Percentiles rank a stretch among this genome's conserved stretches.
Conservation (phyloP, 192 early-diverging fungal species). For the Coemansia furcata region DNA sequence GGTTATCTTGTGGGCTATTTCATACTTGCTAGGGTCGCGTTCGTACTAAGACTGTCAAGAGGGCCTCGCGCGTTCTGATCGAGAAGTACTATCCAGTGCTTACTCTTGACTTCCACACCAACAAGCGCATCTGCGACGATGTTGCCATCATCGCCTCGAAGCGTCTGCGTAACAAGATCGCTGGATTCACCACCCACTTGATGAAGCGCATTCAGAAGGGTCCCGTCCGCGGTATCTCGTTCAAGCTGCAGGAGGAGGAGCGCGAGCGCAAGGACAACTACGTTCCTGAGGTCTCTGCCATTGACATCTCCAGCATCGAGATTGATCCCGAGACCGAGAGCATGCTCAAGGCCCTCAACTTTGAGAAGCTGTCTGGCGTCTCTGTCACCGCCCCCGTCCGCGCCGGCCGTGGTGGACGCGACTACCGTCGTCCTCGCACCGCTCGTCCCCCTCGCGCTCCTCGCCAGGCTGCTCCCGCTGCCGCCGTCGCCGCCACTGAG, state of each 20-base stretch:
- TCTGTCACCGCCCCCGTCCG: constrained; percentile 57
- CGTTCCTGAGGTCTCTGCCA: constrained; percentile 97
- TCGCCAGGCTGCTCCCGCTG: constrained; percentile 39
- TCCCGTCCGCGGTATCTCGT: constrained; percentile 99
- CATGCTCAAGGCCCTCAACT: constrained; percentile 95
- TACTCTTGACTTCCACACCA: constrained; percentile 99
- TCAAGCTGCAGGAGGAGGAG: constrained; percentile 99
- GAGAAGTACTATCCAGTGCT: constrained; percentile 99
- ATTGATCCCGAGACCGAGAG: constrained; percentile 94
- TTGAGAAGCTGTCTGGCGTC: constrained; percentile 88
- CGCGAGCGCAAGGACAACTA: constrained; percentile 99
- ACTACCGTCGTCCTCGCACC: constrained; percentile 43
- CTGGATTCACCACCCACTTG: constrained; percentile 99
- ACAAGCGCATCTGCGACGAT: constrained; percentile 98
- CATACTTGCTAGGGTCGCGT: constrained; percentile 76
- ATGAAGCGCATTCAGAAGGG: constrained; percentile 99
- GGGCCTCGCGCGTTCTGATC: constrained; percentile 98
- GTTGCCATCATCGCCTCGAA: constrained; percentile 98
- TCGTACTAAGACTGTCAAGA: constrained; percentile 99
- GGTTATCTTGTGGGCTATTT: not conserved
- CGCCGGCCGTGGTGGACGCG: constrained; percentile 46
- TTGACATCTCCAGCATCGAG: constrained; percentile 86
- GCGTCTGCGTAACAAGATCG: constrained; percentile 99
- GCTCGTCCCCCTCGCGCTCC: constrained; percentile 34
- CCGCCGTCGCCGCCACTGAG: constrained; percentile 21